Evolutionary conservation across 2,329 filamentous ascomycete species (phyloP), one percentile per base, ranked within the genome.

Genomic region (Pleurostoma richardsiae): DNA sequence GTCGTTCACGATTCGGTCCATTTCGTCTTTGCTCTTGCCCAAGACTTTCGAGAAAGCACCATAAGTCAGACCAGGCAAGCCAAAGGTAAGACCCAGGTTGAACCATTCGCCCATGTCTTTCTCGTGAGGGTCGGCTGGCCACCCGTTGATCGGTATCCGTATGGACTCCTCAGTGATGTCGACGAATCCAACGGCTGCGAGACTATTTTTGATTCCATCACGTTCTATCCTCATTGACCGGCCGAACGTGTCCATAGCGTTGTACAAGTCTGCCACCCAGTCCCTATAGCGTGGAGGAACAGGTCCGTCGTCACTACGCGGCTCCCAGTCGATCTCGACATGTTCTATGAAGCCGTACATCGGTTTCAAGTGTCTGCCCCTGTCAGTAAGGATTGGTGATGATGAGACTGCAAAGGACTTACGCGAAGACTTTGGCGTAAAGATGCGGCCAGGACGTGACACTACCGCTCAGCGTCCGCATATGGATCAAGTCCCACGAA

Each of bases 251-350:
- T 82, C 75, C 54, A 90, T 91, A 40, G 86, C 86, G 48, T 80
- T 75, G 42, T 81, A 73, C 47, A 95, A 70, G 48, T 80, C 79
- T 29, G 79, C 68, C 51, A 85, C 85, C 90, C 90, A 96, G 55
- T 80, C 69, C 40, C 72, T 66, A 11, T 92, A 43, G 6, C 38
- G 48, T 3, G 66, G 54, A 8, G 79, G 73, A 10, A 87, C 67
- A 1, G 80, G 80, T 33, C 77, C 75, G 56, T 88, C 82, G 52
- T 90, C 85, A 59, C 82, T 86, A 44, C 81, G 81, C 19, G 90
- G 89, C 42, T 79, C 73, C 65, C 88, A 88, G 65, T 97, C 90
- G 46, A 97, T 86, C 63, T 97, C 92, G 42, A 95, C 80, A 55
- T 95, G 90, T 66, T 97, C 91, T 46, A 96, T 76, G 60, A 77